Percentiles rank a stretch among this genome's conserved stretches.
Evolutionary conservation across 495 filamentous ascomycete species (phyloP).

Genomic region (Neurospora sp.): DNA sequence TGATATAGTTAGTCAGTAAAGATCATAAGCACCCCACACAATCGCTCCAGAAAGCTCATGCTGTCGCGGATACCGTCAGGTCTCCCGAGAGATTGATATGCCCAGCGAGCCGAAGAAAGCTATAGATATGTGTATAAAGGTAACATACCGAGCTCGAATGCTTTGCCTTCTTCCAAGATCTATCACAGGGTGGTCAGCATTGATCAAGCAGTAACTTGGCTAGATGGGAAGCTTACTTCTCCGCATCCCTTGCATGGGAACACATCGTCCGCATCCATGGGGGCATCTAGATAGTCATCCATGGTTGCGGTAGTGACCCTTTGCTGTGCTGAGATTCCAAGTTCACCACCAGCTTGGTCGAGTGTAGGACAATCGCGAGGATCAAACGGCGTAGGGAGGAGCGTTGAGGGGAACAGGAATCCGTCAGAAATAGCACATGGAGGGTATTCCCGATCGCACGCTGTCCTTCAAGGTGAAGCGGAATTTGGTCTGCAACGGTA

Average conservation of each 20-base stretch:
- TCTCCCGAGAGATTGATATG: not conserved
- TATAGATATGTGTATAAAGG: not conserved
- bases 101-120: not conserved
- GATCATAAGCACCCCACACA: not conserved
- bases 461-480: not conserved
- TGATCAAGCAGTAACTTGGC: not conserved
- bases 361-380: not conserved
- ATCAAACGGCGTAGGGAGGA: not conserved
- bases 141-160: constrained; percentile 87
- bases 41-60: not conserved
- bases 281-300: constrained; percentile 65
- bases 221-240: constrained; percentile 50
- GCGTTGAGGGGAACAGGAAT: not conserved
- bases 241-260: constrained; percentile 97
- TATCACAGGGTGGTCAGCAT: constrained; percentile 7
- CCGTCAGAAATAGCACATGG: constrained; percentile 3
- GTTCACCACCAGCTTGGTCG: not conserved
- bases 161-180: constrained; percentile 97
- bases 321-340: not conserved
- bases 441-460: constrained; percentile 1
- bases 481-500: not conserved
- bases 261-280: constrained; percentile 80
- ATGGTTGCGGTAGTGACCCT: constrained; percentile 17
- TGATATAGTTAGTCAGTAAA: not conserved
- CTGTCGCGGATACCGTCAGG: not conserved